Percentiles rank a stretch among this genome's conserved stretches.
Evolutionary conservation across 768 basidiomycete species (phyloP).

Genomic region (Boletus subcaerulescens): DNA sequence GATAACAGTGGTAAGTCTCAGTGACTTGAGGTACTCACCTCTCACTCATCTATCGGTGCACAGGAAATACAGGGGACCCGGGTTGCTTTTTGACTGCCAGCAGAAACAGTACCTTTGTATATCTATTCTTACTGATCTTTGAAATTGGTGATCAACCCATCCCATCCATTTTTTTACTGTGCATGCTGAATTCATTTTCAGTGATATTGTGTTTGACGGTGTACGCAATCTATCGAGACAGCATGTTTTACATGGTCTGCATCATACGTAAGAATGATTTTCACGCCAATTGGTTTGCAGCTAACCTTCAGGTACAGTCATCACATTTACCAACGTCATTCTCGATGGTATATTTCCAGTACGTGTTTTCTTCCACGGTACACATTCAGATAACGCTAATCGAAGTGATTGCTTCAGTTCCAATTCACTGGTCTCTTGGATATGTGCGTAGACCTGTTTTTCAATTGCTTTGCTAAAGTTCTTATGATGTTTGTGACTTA

Average conservation of each 20-base stretch:
- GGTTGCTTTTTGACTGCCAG: neutral
- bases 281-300: too few species aligned
- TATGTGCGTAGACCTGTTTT: neutral
- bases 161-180: neutral
- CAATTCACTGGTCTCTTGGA: constrained; percentile 4
- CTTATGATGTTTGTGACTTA: neutral
- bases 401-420: neutral
- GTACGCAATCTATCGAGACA: constrained; percentile 10
- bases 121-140: constrained; percentile 9
- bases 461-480: neutral
- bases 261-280: constrained; percentile 10
- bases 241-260: constrained; percentile 18
- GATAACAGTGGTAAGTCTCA: neutral
- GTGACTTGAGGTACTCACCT: neutral
- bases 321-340: constrained; percentile 15
- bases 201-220: constrained; percentile 12
- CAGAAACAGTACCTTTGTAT: constrained; percentile 3
- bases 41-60: neutral
- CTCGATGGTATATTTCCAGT: constrained; percentile 11
- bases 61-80: neutral
- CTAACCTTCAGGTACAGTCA: constrained; percentile 5
- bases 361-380: neutral
- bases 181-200: neutral
- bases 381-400: neutral
- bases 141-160: constrained; percentile 3